A percentile compares a stretch with the other conserved stretches of the same genome.
Conservation (phyloP, 495 filamentous ascomycete species). For the Cetradonia linearis region DNA sequence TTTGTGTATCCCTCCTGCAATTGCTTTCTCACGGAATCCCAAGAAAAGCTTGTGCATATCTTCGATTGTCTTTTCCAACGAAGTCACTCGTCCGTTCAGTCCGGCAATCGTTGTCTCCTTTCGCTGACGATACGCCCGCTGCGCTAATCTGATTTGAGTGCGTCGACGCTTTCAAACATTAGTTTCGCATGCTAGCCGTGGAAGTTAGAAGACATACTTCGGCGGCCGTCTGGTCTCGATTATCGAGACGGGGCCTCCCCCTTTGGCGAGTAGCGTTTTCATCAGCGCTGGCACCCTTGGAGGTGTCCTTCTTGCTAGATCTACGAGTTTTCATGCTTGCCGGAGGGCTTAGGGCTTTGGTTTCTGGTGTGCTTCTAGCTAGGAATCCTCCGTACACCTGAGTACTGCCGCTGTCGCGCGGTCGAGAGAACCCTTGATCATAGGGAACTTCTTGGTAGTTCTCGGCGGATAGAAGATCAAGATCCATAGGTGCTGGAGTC, state of each 20-base stretch:
- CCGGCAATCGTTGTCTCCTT: constrained; percentile 74
- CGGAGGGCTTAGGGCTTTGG: not conserved
- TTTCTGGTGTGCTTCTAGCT: not conserved
- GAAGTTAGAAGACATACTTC: constrained; percentile 26
- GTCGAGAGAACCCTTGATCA: not conserved
- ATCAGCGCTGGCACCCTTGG: constrained; percentile 6
- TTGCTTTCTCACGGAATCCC: constrained; percentile 52
- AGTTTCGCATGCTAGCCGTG: not conserved
- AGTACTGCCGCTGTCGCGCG: not conserved
- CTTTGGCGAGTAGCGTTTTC: constrained; percentile 27
- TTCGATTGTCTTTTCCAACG: constrained; percentile 55
- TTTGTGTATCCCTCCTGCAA: constrained; percentile 38
- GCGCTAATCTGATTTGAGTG: constrained; percentile 79
- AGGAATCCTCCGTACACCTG: constrained; percentile 8
- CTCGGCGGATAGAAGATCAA: constrained; percentile 14
- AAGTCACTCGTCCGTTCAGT: constrained; percentile 54
- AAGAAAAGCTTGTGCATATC: constrained; percentile 66
- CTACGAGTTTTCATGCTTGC: constrained; percentile 3
- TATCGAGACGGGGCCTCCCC: constrained; percentile 60
- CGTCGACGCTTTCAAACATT: constrained; percentile 52
- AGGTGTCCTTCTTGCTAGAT: constrained; percentile 4
- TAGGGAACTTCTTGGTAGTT: constrained; percentile 12
- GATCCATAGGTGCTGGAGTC: constrained; percentile 11
- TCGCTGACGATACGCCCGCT: constrained; percentile 72
- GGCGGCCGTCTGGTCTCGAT: constrained; percentile 50